Percentiles rank a stretch among this genome's conserved stretches.
These are phyloP conservation scores for Penicillium lagena DNA, from an alignment of 495 filamentous ascomycete species.

Conservation along the genomic window DNA sequence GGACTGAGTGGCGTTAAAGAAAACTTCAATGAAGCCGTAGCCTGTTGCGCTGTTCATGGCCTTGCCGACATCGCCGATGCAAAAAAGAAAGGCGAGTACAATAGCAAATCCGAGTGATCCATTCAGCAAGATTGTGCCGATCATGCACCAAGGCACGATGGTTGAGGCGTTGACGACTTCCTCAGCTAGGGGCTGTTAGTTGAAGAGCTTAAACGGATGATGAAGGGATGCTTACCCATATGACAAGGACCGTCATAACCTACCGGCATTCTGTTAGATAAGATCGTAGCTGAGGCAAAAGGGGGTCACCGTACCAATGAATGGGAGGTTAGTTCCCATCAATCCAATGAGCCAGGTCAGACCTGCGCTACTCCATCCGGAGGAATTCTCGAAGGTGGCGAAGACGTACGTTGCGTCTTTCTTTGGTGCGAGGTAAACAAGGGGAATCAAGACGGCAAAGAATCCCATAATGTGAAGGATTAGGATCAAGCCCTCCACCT, in stretches of 20 bases:
- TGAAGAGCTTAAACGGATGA: no score
- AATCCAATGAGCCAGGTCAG: conserved; percentile 30
- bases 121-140: no score
- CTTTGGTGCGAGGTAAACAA: conserved; percentile 31
- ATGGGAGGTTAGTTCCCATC: conserved; percentile 4
- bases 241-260: no score
- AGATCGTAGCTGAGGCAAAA: no score
- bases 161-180: no score
- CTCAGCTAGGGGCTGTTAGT: no score
- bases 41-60: conserved; percentile 21
- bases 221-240: no score
- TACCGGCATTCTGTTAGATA: no score
- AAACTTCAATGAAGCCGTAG: conserved; percentile 27
- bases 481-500: conserved; percentile 38
- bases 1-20: conserved; percentile 19
- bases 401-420: conserved; percentile 37
- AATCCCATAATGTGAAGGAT: conserved; percentile 45
- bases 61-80: conserved; percentile 9
- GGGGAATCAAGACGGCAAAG: conserved; percentile 34
- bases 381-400: conserved; percentile 26
- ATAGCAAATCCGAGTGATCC: no score
- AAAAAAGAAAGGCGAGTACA: no score
- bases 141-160: no score
- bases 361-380: conserved; percentile 29
- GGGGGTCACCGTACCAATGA: conserved; percentile 7